A percentile compares a stretch with the other conserved stretches of the same genome.
phyloP scores from a whole-genome alignment of 345 rosid species.

The Lenwebbia sp. region DNA sequence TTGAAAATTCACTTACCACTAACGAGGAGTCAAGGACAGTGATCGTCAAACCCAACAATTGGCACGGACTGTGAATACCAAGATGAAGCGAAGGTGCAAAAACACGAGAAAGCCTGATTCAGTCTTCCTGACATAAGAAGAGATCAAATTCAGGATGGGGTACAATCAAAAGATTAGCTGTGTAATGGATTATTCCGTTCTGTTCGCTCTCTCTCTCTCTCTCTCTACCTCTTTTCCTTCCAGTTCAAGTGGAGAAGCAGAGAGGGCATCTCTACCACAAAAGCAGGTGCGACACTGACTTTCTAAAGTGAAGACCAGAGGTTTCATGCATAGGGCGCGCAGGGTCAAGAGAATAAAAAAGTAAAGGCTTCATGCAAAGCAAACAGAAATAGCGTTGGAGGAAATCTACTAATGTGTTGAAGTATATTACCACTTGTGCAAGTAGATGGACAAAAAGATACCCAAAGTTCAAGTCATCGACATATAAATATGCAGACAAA shows the following conservation, averaged over 20 bases:
- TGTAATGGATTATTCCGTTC: too few species aligned
- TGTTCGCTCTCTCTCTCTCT: too few species aligned
- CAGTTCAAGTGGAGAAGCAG: too few species aligned
- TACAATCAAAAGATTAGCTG: background rate
- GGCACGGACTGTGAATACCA: background rate
- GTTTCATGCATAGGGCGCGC: background rate
- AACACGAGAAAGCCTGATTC: background rate
- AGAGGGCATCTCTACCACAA: too few species aligned
- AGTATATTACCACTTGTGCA: background rate
- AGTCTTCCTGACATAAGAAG: background rate
- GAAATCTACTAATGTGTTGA: background rate
- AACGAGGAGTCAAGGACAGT: background rate
- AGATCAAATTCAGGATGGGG: background rate
- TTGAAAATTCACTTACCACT: background rate
- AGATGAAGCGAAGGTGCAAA: background rate
- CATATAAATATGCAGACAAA: background rate
- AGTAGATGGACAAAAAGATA: background rate
- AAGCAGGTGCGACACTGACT: too few species aligned
- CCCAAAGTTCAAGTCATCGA: background rate
- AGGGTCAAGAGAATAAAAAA: background rate
- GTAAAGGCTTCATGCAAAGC: background rate
- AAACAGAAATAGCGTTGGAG: background rate
- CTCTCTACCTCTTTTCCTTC: too few species aligned
- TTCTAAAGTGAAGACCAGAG: too few species aligned
- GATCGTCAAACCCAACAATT: background rate